Evolutionary conservation across 2,329 filamentous ascomycete species (phyloP).

Genomic region (Colletotrichum tabaci): DNA sequence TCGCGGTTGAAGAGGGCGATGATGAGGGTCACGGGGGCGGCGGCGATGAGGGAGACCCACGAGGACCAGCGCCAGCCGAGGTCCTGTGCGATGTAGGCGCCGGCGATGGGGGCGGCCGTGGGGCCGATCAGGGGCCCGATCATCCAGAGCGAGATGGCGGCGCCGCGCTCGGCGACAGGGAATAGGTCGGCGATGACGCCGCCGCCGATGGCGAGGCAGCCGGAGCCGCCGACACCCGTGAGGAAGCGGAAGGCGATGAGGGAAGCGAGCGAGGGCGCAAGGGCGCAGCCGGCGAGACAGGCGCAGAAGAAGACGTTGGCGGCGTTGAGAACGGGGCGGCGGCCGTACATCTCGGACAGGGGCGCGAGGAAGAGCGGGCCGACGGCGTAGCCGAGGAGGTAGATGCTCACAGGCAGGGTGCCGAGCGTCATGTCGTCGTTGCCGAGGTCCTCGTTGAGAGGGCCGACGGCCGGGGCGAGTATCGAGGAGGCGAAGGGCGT

Average conservation of each 20-base stretch:
- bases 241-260: slow-evolving; percentile 74
- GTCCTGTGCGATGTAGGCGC: slow-evolving; percentile 64
- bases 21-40: slow-evolving; percentile 51
- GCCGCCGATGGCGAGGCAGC: slow-evolving; percentile 68
- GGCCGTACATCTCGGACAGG: slow-evolving; percentile 76
- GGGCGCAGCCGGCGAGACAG: slow-evolving; percentile 76
- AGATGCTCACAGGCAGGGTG: slow-evolving; percentile 73
- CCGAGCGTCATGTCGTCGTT: slow-evolving; percentile 58
- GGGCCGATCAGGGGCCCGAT: slow-evolving; percentile 60
- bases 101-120: slow-evolving; percentile 62
- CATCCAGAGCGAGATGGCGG: slow-evolving; percentile 66
- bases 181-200: slow-evolving; percentile 71
- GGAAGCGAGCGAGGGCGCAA: slow-evolving; percentile 66
- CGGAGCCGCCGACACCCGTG: slow-evolving; percentile 71
- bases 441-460: slow-evolving; percentile 62
- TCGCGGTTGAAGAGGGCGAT: slow-evolving; percentile 61
- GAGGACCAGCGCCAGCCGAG: slow-evolving; percentile 68
- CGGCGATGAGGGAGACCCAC: slow-evolving; percentile 67
- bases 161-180: slow-evolving; percentile 61
- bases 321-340: slow-evolving; percentile 67
- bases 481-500: slow-evolving; percentile 77
- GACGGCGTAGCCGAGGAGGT: slow-evolving; percentile 71
- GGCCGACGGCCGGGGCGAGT: slow-evolving; percentile 63
- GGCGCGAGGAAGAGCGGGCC: slow-evolving; percentile 72
- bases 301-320: slow-evolving; percentile 74